Conservation (phyloP, 768 basidiomycete genomes). For the Serendipita sp. region DNA sequence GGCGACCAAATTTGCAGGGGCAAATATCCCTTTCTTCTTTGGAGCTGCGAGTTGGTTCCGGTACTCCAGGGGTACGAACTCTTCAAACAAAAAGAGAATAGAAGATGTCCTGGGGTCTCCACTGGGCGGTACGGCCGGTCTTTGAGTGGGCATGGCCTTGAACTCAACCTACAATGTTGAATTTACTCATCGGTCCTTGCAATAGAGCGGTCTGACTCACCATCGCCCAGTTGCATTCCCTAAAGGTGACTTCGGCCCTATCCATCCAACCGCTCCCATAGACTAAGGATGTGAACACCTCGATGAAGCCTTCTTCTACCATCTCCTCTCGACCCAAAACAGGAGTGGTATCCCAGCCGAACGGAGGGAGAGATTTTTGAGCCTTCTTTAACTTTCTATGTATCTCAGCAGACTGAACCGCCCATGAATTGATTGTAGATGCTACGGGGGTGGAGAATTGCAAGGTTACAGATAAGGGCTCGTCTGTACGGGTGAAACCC, state of each 20-base stretch:
- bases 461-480: constrained; percentile 61
- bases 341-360: constrained; percentile 87
- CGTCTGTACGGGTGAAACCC: constrained; percentile 71
- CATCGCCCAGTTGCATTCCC: constrained; percentile 86
- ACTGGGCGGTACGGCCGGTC: constrained; percentile 13
- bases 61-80: constrained; percentile 83
- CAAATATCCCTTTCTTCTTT: constrained; percentile 10
- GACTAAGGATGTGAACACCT: constrained; percentile 68
- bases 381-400: constrained; percentile 70
- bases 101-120: constrained; percentile 52
- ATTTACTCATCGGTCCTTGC: background rate
- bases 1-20: constrained; percentile 29
- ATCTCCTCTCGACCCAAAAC: constrained; percentile 63
- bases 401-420: constrained; percentile 54
- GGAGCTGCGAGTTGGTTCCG: constrained; percentile 50
- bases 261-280: constrained; percentile 83
- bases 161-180: constrained; percentile 84
- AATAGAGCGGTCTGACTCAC: constrained; percentile 30
- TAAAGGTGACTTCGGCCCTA: constrained; percentile 57
- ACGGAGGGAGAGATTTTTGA: constrained; percentile 64
- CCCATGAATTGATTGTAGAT: constrained; percentile 55
- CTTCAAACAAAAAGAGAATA: constrained; percentile 75
- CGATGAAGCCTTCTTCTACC: constrained; percentile 81
- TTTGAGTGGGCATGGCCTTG: constrained; percentile 45
- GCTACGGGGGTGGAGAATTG: constrained; percentile 51